Evolutionary conservation across 1,284 basidiomycete species (phyloP), one percentile per base, ranked within the genome.

Genomic region (Salmacisia buchloeana): DNA sequence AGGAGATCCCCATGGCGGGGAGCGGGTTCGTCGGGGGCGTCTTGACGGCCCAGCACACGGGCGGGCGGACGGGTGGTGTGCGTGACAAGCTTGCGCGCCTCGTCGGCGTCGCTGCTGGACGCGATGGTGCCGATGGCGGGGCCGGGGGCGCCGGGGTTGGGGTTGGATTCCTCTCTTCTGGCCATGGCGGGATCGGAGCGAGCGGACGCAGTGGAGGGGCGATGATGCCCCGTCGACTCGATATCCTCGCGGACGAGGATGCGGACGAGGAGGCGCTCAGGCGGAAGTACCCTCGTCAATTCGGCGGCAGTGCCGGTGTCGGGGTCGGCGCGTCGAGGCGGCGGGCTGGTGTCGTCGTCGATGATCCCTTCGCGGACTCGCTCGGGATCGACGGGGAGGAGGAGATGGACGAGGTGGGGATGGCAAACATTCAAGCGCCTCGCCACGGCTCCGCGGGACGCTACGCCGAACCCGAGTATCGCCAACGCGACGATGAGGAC

Each of bases 221-320:
- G 1, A 35, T 62, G 2, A 12, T 60, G 0, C 66, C 62, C 12
- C 68, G 69, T 2, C 64, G 75, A 23, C 71, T 79, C 60, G 76
- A 78, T 59, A 77, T 79, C 69, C 69, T 79, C 12, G 76, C 74
- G 1, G 72, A 74, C 35, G 73, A 72, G 58, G 68, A 67, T n/a
- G 61, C 38, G 10, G 61, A 67, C 18, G 69, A 73, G 2, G 66
- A 70, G 13, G 58, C 49, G 13, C 29, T 31, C 57, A 31, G 49
- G 27, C 23, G 31, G 29, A 54, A 54, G 13, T 54, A 54, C 29
- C 49, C 49, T 5, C 31, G 31, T 12, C 49, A 54, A 33, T 54
- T 18, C 21, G 49, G 49, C 27, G n/a, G n/a, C n/a, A n/a, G n/a
- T n/a, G n/a, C n/a, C n/a, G n/a, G n/a, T n/a, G n/a, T n/a, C n/a